Evolutionary conservation across 805 yeast genomes (phyloP).

Genomic region (Yarrowia bubula): DNA sequence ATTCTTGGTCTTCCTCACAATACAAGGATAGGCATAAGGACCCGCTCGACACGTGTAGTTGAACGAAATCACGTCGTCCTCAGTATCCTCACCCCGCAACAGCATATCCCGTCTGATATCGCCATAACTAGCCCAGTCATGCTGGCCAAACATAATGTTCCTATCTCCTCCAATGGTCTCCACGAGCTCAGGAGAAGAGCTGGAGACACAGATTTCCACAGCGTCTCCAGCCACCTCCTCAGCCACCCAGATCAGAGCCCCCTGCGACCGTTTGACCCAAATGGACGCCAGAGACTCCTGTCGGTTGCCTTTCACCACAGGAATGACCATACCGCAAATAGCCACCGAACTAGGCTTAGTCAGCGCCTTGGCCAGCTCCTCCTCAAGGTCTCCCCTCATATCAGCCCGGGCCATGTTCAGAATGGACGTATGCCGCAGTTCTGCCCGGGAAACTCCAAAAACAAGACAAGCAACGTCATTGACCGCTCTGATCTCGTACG

Average conservation of each 20-base stretch:
- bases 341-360: conserved; percentile 33
- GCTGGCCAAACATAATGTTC: conserved; percentile 58
- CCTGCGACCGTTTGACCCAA: conserved; percentile 77
- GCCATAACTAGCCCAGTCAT: conserved; percentile 42
- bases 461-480: conserved; percentile 86
- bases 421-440: conserved; percentile 59
- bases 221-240: conserved; percentile 61
- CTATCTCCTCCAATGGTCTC: conserved; percentile 21
- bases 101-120: not conserved
- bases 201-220: conserved; percentile 50
- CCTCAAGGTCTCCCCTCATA: not conserved
- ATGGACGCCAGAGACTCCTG: conserved; percentile 78
- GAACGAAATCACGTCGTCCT: not conserved
- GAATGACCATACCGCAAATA: conserved; percentile 71
- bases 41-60: not conserved
- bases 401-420: conserved; percentile 54
- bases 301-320: conserved; percentile 66
- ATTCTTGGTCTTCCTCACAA: not conserved
- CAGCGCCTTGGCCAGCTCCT: not conserved
- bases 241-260: conserved; percentile 74
- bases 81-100: not conserved
- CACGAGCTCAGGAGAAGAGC: conserved; percentile 34
- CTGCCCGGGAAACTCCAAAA: conserved; percentile 73
- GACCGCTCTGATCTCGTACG: conserved; percentile 80
- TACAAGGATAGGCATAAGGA: conserved; percentile 9